Base-by-base conservation (phyloP, 2,329 filamentous ascomycete genomes). In the Periconia sp. region DNA sequence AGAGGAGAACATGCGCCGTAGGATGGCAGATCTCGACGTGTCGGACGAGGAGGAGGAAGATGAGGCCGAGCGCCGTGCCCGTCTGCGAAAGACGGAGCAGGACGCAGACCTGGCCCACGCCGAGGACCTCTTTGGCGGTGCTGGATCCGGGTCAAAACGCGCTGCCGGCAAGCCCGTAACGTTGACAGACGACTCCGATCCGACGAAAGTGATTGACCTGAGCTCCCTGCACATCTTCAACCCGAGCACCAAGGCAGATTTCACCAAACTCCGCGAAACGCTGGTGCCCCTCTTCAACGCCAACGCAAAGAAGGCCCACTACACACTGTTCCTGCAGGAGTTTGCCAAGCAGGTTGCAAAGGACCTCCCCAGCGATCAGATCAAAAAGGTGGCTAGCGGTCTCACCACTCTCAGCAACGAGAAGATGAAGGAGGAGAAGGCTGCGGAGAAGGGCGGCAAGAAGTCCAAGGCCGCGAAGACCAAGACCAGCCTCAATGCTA, bases 381-480 rank as follows among this genome's bases (percentile, higher is more conserved):
- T 97, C 77, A 97, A 97, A 85, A 97, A 97, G 82, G 85, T 96
- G 61, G 85, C 91, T 13, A 95, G 90, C 74, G 83, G 85, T 6
- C 77, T 99, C 68, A 96, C 92, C n/a, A 88, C 92, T 6, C 82
- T 96, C 52, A 85, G 91, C 72, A 99, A 99, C 74, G 94, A 97
- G 84, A 97, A 96, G 83, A 88, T 97, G 88, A 95, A 92, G 81
- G 92, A 97, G 76, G 94, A 99, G 83, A 97, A 97, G 83, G 87
- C 88, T 3, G 85, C 90, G 3, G 91, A 96, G 61, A 97, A 96
- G 82, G 87, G 90, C 50, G 90, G 88, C 68, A 99, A 97, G 89
- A 99, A 97, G 86, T 86, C 82, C 65, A 97, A 97, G 84, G 92
- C 92, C 5, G 89, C 91, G 57, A 97, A 97, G 86, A 96, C 89